These are phyloP conservation scores for Floccularia luteovirens DNA, from an alignment of 768 basidiomycete genomes.

Conservation along the genomic window DNA sequence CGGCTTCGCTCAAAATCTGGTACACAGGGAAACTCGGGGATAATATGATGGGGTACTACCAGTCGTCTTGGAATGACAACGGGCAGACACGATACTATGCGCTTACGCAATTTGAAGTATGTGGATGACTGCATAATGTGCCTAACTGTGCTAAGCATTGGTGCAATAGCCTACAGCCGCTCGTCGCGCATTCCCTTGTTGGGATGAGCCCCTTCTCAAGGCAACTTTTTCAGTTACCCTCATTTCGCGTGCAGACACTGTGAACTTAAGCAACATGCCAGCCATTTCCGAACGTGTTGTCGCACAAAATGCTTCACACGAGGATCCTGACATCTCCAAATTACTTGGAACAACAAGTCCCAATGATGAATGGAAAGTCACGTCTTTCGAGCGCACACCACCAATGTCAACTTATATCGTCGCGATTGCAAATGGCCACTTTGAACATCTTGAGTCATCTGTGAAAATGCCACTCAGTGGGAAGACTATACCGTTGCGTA, in stretches of 20 bases:
- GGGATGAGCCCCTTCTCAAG: slow-evolving; percentile 91
- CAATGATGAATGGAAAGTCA: slow-evolving; percentile 66
- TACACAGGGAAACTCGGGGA: slow-evolving; percentile 66
- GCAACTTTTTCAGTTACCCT: slow-evolving; percentile 73
- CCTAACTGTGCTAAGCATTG: background rate
- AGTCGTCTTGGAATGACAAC: slow-evolving; percentile 53
- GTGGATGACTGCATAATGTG: slow-evolving; percentile 2
- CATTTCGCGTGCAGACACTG: slow-evolving; percentile 70
- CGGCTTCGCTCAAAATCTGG: slow-evolving; percentile 60
- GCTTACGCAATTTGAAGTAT: slow-evolving; percentile 85
- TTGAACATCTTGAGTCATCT: slow-evolving; percentile 64
- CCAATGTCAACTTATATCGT: slow-evolving; percentile 88
- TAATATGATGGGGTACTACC: slow-evolving; percentile 82
- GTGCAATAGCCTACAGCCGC: slow-evolving; percentile 71
- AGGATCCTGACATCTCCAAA: background rate
- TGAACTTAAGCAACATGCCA: slow-evolving; percentile 86
- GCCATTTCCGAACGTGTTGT: slow-evolving; percentile 50
- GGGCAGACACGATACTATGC: slow-evolving; percentile 63
- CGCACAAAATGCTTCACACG: background rate
- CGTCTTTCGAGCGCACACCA: slow-evolving; percentile 76
- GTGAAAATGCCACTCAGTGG: slow-evolving; percentile 78
- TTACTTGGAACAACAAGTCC: slow-evolving; percentile 9
- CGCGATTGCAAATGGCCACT: slow-evolving; percentile 78
- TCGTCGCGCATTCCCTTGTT: slow-evolving; percentile 77
- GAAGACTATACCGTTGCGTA: slow-evolving; percentile 72